Conservation (phyloP, 805 yeast genomes). For the Candida adriatica region DNA sequence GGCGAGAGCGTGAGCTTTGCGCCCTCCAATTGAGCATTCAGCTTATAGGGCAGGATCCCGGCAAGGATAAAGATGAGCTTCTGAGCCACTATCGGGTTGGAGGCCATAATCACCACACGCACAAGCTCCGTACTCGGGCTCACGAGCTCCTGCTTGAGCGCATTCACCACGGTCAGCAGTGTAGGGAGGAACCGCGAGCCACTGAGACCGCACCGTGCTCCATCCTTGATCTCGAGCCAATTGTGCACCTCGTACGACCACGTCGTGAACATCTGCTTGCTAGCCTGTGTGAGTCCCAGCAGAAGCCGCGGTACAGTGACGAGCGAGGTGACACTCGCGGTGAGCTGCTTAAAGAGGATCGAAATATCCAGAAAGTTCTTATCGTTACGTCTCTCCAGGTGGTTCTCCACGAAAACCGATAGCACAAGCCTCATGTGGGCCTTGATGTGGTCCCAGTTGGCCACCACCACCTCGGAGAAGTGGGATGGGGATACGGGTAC, state of each 20-base stretch:
- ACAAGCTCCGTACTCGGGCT: constrained; percentile 25
- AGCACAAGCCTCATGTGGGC: constrained; percentile 26
- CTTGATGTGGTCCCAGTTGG: constrained; percentile 27
- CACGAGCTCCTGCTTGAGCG: constrained; percentile 11
- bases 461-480: constrained; percentile 24
- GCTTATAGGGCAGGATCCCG: constrained; percentile 38
- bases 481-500: constrained; percentile 19
- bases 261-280: constrained; percentile 24
- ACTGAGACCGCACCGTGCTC: constrained; percentile 23
- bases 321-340: constrained; percentile 25
- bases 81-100: constrained; percentile 55
- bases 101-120: constrained; percentile 49
- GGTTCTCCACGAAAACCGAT: constrained; percentile 19
- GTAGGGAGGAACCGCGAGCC: constrained; percentile 21
- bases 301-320: constrained; percentile 31
- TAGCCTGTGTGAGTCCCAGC: constrained; percentile 24
- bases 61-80: constrained; percentile 47
- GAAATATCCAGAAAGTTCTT: constrained; percentile 18
- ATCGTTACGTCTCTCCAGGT: constrained; percentile 6
- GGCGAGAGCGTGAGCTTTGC: constrained; percentile 1
- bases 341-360: constrained; percentile 23
- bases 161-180: constrained; percentile 15
- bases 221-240: constrained; percentile 38
- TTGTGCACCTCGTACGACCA: constrained; percentile 34
- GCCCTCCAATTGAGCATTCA: constrained; percentile 14